Evolutionary conservation across 176 grass and related monocot species (phyloP).

Genomic region (Rhynchospora pubera): DNA sequence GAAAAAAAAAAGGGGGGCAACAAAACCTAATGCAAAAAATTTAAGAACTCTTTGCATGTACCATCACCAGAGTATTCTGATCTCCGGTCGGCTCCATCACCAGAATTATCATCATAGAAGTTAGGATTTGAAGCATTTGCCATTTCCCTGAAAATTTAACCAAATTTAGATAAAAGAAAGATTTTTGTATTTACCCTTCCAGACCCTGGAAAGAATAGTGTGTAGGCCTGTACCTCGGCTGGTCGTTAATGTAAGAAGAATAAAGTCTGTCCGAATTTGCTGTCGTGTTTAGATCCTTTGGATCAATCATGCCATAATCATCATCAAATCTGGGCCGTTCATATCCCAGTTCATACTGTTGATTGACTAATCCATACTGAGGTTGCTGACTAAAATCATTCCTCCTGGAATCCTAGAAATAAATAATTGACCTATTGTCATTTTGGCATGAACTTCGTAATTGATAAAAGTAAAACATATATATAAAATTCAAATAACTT

Average conservation of each 20-base stretch:
- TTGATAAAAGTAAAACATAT: neutral
- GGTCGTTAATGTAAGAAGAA: conserved; percentile 13
- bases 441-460: no score
- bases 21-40: conserved; percentile 4
- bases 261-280: conserved; percentile 12
- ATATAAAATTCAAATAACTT: neutral
- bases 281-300: neutral
- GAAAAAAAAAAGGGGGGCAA: neutral
- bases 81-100: conserved; percentile 26
- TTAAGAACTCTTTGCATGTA: conserved; percentile 24
- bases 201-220: neutral
- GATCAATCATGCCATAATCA: neutral
- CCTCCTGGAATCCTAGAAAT: conserved; percentile 13
- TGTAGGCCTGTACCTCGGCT: neutral
- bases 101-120: conserved; percentile 51
- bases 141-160: conserved; percentile 43
- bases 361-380: conserved; percentile 16
- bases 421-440: neutral
- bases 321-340: conserved; percentile 3
- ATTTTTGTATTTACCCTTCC: neutral
- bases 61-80: conserved; percentile 49
- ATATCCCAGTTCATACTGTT: conserved; percentile 3
- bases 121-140: conserved; percentile 29
- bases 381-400: conserved; percentile 18
- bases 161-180: neutral